A percentile compares a stretch with the other conserved stretches of the same genome.
Conservation (phyloP, 306 rosid genomes). For the Abrus precatorius region DNA sequence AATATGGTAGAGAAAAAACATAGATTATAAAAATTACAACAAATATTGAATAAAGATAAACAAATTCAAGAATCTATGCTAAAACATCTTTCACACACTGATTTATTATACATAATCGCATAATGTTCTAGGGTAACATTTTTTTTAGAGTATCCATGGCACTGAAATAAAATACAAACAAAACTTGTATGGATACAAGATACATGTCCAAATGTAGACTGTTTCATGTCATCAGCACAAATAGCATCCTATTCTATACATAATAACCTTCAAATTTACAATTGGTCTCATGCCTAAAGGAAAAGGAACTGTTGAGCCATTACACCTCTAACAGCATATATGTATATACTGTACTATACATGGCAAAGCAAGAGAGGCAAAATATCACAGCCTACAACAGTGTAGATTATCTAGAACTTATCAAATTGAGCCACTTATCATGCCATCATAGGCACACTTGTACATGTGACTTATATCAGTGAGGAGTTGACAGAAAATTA, state of each 20-base stretch:
- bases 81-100: neutral
- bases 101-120: neutral
- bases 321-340: conserved; percentile 54
- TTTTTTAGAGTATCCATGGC: conserved; percentile 2
- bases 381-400: conserved; percentile 52
- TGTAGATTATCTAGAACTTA: conserved; percentile 41
- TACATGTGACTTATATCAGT: conserved; percentile 52
- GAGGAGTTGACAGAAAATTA: conserved; percentile 35
- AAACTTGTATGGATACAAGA: conserved; percentile 45
- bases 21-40: neutral
- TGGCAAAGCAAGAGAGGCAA: conserved; percentile 49
- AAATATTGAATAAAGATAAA: neutral
- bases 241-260: conserved; percentile 51
- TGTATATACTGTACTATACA: conserved; percentile 57
- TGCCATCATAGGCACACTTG: conserved; percentile 47
- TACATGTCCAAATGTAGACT: conserved; percentile 20
- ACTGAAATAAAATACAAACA: conserved; percentile 43
- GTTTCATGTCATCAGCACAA: conserved; percentile 34
- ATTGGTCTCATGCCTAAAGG: conserved; percentile 43
- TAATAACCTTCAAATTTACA: conserved; percentile 52
- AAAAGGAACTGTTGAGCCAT: conserved; percentile 34
- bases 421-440: conserved; percentile 51
- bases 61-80: neutral
- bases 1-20: neutral
- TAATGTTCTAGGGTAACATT: neutral